Percentiles rank a stretch among this genome's conserved stretches.
phyloP scores from a whole-genome alignment of 2,329 filamentous ascomycete genomes.

The Setomelanomma holmii region DNA sequence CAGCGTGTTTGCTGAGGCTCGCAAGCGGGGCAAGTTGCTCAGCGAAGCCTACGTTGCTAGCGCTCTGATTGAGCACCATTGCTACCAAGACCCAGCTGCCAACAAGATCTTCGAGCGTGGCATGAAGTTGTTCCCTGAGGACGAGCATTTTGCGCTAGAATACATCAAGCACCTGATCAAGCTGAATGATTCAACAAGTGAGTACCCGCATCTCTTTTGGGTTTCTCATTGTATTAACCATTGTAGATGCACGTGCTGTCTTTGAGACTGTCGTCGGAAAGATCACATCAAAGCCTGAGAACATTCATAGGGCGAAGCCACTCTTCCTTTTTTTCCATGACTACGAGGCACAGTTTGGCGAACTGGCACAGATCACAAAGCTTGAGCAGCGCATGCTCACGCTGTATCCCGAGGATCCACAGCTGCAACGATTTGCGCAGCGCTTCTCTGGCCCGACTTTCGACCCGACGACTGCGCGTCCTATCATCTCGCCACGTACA shows the following conservation, averaged over 20 bases:
- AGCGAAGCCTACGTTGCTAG: conserved; percentile 95
- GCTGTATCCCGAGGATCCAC: conserved; percentile 88
- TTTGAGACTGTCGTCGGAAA: conserved; percentile 93
- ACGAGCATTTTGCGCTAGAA: conserved; percentile 91
- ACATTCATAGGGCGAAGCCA: conserved; percentile 76
- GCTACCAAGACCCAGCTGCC: conserved; percentile 91
- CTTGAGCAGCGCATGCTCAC: conserved; percentile 92
- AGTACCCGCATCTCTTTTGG: conserved; percentile 49
- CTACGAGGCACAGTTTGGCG: conserved; percentile 93
- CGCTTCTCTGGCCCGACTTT: conserved; percentile 74
- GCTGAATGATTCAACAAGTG: conserved; percentile 92
- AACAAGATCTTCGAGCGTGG: conserved; percentile 96
- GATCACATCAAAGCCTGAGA: conserved; percentile 78
- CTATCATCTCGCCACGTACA: conserved; percentile 80
- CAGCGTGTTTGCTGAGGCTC: conserved; percentile 87
- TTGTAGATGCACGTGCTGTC: conserved; percentile 84
- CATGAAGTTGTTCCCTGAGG: conserved; percentile 89
- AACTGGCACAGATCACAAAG: conserved; percentile 87
- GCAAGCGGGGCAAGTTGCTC: conserved; percentile 84
- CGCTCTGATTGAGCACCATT: conserved; percentile 91
- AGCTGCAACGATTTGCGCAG: conserved; percentile 74
- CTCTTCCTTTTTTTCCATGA: conserved; percentile 93
- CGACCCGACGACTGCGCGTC: conserved; percentile 80
- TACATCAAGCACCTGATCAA: conserved; percentile 95
- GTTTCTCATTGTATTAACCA: conserved; percentile 12